Evolutionary conservation across 148 eudicot species (phyloP).

Genomic region (Rhododendron griersonianum): DNA sequence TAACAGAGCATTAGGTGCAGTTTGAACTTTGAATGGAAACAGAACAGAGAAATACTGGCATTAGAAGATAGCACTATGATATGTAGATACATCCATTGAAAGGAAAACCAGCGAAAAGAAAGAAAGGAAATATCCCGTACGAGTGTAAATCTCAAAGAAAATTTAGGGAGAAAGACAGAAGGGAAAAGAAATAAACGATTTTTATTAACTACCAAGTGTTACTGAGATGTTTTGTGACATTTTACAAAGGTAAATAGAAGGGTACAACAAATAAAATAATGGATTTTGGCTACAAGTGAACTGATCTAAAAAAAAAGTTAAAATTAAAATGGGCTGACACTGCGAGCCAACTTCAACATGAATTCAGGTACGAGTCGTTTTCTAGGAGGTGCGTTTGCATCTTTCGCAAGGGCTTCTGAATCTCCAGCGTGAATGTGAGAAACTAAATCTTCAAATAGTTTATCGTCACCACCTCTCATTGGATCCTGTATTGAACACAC

Average conservation of each 20-base stretch:
- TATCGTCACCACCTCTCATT: conserved; percentile 91
- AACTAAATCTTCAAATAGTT: conserved; percentile 75
- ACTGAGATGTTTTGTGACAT: neutral
- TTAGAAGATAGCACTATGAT: neutral
- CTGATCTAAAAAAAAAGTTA: conserved; percentile 19
- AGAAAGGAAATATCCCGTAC: neutral
- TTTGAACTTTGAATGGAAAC: neutral
- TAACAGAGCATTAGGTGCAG: neutral
- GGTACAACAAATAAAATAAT: neutral
- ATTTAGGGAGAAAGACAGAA: neutral
- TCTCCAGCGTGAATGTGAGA: conserved; percentile 65
- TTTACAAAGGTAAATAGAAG: neutral
- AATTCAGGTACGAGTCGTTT: conserved; percentile 82
- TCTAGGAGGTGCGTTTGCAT: conserved; percentile 63
- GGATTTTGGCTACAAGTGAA: neutral
- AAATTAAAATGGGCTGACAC: conserved; percentile 75
- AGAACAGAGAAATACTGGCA: neutral
- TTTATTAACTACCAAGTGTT: too few relatives aligned
- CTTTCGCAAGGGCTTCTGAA: conserved; percentile 62
- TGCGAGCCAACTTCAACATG: conserved; percentile 72
- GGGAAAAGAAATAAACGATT: neutral
- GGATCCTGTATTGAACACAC: conserved; percentile 57
- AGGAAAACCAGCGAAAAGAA: neutral
- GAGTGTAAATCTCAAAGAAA: neutral
- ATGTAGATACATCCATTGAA: neutral